Conservation (phyloP, 2,329 filamentous ascomycete genomes). For the Pseudofabraea citricarpa region DNA sequence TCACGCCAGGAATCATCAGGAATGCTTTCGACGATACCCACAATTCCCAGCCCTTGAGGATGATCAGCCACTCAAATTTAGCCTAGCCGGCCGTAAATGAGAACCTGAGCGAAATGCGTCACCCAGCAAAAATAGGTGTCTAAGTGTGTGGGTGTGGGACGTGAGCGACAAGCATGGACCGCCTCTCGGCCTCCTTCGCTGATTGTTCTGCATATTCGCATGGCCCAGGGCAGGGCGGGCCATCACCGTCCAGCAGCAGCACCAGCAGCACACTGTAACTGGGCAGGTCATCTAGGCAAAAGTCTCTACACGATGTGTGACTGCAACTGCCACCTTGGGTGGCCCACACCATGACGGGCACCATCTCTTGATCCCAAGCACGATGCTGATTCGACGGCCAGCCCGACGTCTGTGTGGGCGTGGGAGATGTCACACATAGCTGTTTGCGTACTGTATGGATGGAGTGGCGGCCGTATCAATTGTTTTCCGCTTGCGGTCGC, state of each 20-base stretch:
- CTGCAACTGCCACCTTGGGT: neutral
- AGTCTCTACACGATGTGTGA: slow-evolving; percentile 1
- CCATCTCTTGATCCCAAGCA: neutral
- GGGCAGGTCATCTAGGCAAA: neutral
- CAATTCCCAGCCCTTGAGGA: neutral
- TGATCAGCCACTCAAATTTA: neutral
- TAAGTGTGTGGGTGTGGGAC: neutral
- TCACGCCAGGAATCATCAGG: neutral
- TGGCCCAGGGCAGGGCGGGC: slow-evolving; percentile 2
- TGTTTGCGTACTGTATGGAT: slow-evolving; percentile 12
- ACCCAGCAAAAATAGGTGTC: slow-evolving; percentile 11
- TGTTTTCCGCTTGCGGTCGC: slow-evolving; percentile 9
- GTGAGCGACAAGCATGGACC: neutral
- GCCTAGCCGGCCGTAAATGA: neutral
- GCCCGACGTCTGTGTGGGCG: slow-evolving; percentile 6
- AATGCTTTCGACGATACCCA: neutral
- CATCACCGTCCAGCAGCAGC: neutral
- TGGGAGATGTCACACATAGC: slow-evolving; percentile 11
- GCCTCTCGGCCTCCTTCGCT: neutral
- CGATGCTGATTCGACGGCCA: slow-evolving; percentile 4
- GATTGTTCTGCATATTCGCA: neutral
- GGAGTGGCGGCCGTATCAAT: slow-evolving; percentile 12
- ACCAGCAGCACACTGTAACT: too few relatives aligned
- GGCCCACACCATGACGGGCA: neutral
- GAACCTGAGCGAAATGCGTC: slow-evolving; percentile 3